Conservation (phyloP, 106 monocot species). For the Dendrobium chrysotoxum region DNA sequence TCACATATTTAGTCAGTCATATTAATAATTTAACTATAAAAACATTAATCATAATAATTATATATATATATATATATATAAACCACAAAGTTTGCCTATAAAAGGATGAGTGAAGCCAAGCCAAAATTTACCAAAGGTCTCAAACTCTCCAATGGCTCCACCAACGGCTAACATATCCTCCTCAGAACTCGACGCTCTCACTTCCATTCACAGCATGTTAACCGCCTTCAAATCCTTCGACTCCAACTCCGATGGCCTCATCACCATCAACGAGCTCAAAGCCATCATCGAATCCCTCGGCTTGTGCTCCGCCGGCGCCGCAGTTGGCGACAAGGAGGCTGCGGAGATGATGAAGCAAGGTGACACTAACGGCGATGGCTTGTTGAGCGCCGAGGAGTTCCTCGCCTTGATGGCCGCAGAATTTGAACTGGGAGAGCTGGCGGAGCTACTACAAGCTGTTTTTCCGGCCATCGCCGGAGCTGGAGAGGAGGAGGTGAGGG, state of each 20-base stretch:
- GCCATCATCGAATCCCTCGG: conserved; percentile 47
- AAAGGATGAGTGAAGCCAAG: no score
- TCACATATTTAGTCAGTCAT: no score
- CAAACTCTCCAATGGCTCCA: conserved; percentile 5
- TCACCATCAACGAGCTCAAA: conserved; percentile 32
- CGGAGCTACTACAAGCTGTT: not conserved
- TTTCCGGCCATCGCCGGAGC: not conserved
- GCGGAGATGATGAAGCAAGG: conserved; percentile 27
- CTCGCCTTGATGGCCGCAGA: not conserved
- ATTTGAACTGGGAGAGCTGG: not conserved
- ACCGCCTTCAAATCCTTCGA: conserved; percentile 56
- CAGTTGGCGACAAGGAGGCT: conserved; percentile 4
- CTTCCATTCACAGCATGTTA: conserved; percentile 30
- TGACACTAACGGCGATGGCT: conserved; percentile 20
- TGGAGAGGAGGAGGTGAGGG: conserved; percentile 8
- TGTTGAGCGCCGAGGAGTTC: conserved; percentile 17
- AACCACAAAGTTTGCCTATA: no score
- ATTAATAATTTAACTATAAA: no score
- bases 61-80: no score
- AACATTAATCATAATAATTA: no score
- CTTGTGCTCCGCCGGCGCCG: conserved; percentile 1
- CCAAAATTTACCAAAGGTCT: no score
- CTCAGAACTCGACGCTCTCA: conserved; percentile 23
- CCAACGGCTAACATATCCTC: conserved; percentile 5
- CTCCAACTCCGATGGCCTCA: conserved; percentile 39